These are phyloP conservation scores for Sphaerosporella brunnea DNA, from an alignment of 495 filamentous ascomycete species.

Conservation along the genomic window DNA sequence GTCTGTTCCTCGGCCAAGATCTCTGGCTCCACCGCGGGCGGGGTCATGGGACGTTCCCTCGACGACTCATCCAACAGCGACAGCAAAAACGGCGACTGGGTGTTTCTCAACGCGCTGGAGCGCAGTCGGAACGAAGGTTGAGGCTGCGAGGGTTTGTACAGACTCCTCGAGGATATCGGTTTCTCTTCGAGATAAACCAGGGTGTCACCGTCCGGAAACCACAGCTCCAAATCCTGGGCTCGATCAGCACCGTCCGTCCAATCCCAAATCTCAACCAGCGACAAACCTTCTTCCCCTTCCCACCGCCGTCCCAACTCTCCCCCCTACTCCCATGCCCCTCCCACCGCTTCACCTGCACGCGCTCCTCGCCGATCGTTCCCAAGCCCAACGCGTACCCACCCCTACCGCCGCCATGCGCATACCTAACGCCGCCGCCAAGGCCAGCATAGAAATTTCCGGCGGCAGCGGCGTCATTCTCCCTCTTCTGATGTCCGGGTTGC, in stretches of 20 bases:
- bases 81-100: constrained; percentile 36
- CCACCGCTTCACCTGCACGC: constrained; percentile 18
- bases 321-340: constrained; percentile 19
- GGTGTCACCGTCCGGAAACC: constrained; percentile 45
- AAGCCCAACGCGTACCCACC: constrained; percentile 10
- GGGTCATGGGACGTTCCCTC: constrained; percentile 28
- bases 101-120: constrained; percentile 38
- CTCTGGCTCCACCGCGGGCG: constrained; percentile 27
- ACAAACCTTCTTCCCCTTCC: constrained; percentile 16
- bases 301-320: constrained; percentile 19
- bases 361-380: constrained; percentile 19
- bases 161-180: constrained; percentile 17
- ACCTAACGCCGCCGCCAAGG: constrained; percentile 10
- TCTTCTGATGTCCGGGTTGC: not conserved
- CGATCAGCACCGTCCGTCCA: constrained; percentile 1
- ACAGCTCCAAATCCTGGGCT: constrained; percentile 40
- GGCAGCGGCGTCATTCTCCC: not conserved
- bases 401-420: constrained; percentile 7
- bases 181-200: constrained; percentile 37
- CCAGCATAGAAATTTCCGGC: constrained; percentile 6
- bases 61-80: constrained; percentile 35
- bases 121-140: constrained; percentile 40
- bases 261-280: constrained; percentile 4
- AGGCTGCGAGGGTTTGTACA: constrained; percentile 28
- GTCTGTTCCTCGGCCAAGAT: constrained; percentile 29